phyloP scores from a whole-genome alignment of 2,329 filamentous ascomycete species.

The Emericellopsis cladophorae region DNA sequence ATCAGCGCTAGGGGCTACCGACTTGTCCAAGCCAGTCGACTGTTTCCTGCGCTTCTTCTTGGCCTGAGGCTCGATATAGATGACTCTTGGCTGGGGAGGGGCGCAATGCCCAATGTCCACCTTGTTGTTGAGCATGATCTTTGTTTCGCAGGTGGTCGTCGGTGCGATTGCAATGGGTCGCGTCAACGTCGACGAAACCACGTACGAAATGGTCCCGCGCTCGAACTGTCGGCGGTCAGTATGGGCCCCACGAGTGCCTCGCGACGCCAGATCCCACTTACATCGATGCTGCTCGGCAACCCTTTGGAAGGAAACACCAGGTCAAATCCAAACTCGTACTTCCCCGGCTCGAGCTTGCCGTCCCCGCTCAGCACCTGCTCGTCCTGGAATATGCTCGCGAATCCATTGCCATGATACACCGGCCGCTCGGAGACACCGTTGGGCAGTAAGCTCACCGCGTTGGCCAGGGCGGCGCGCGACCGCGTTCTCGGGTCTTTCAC shows the following conservation, averaged over 20 bases:
- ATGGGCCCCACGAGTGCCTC: neutral
- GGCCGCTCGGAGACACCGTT: conserved; percentile 23
- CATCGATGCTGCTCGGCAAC: conserved; percentile 87
- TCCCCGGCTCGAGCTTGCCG: conserved; percentile 58
- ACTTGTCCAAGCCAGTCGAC: conserved; percentile 29
- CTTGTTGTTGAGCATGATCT: conserved; percentile 66
- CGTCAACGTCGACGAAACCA: conserved; percentile 80
- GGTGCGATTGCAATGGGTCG: conserved; percentile 77
- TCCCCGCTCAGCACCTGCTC: conserved; percentile 71
- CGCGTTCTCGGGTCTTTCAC: conserved; percentile 56
- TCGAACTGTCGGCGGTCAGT: conserved; percentile 57
- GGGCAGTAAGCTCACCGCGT: conserved; percentile 22
- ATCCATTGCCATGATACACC: conserved; percentile 62
- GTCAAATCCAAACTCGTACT: conserved; percentile 71
- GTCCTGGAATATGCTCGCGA: conserved; percentile 73
- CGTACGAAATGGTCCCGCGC: conserved; percentile 82
- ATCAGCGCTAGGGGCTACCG: conserved; percentile 14
- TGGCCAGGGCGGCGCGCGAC: conserved; percentile 29
- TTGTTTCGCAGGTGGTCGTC: conserved; percentile 66
- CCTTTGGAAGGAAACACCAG: conserved; percentile 55
- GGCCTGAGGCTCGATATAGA: conserved; percentile 81
- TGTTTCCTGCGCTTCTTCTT: conserved; percentile 53
- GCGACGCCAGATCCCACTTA: conserved; percentile 32
- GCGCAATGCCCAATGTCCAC: conserved; percentile 72
- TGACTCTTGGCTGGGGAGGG: conserved; percentile 65